Percentiles rank a stretch among this genome's conserved stretches.
phyloP scores from a whole-genome alignment of 768 basidiomycete genomes.

The Suillus placidus region DNA sequence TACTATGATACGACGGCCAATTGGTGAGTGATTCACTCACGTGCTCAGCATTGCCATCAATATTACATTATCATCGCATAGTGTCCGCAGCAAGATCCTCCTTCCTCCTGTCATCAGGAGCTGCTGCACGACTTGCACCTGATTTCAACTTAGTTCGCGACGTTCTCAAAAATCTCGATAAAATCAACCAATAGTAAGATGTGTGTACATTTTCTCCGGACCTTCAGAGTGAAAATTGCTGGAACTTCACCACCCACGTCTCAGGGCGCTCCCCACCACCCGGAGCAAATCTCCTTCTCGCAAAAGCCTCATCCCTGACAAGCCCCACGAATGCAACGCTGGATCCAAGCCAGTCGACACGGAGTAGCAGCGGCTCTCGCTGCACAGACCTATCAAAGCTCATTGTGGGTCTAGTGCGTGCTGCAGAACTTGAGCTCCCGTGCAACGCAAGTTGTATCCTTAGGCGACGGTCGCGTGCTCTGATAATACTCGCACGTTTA shows the following conservation, averaged over 20 bases:
- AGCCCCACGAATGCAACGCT: constrained; percentile 7
- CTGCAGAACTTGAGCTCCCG: background rate
- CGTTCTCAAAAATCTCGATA: too few species aligned
- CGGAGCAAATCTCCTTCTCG: constrained; percentile 3
- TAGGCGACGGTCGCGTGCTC: constrained; percentile 6
- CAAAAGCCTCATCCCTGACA: constrained; percentile 6
- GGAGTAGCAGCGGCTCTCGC: background rate
- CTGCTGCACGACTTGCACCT: background rate
- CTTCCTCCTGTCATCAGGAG: background rate
- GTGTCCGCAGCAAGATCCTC: too few species aligned
- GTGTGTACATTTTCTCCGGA: background rate
- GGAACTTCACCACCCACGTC: constrained; percentile 14
- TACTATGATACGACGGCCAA: too few species aligned
- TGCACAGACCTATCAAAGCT: background rate
- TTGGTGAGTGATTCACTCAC: too few species aligned
- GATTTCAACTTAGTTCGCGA: too few species aligned
- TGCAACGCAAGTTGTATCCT: background rate
- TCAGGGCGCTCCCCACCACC: constrained; percentile 2
- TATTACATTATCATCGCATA: too few species aligned
- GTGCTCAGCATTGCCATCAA: too few species aligned
- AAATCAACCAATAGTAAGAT: background rate
- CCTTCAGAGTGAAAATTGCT: background rate
- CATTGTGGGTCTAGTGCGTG: background rate
- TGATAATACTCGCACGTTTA: constrained; percentile 7
- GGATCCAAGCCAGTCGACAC: constrained; percentile 16